These are phyloP conservation scores for Amphichorda felina DNA, from an alignment of 2,329 filamentous ascomycete species.

Conservation along the genomic window DNA sequence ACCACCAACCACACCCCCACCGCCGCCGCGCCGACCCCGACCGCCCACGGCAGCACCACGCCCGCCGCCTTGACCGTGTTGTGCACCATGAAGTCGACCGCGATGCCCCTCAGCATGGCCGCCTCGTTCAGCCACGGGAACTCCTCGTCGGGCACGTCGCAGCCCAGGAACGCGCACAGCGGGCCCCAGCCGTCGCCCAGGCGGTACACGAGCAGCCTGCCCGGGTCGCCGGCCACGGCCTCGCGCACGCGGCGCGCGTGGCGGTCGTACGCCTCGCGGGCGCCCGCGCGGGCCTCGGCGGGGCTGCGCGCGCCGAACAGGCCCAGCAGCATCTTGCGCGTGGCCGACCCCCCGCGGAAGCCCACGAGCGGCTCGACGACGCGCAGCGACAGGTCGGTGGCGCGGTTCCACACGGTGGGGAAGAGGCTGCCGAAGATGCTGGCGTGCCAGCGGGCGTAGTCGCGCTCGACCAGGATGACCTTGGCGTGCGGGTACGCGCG, in stretches of 20 bases:
- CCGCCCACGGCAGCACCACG: constrained; percentile 1
- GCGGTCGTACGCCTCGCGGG: constrained; percentile 12
- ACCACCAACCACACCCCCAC: not conserved
- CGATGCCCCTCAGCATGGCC: constrained; percentile 4
- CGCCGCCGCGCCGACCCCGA: not conserved
- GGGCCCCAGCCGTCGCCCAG: constrained; percentile 22
- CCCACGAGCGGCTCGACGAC: constrained; percentile 18
- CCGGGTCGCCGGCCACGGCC: constrained; percentile 11
- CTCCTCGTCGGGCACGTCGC: constrained; percentile 14
- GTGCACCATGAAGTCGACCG: not conserved
- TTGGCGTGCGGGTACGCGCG: constrained; percentile 19
- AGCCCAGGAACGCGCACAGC: constrained; percentile 22
- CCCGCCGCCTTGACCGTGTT: constrained; percentile 1
- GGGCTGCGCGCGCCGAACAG: constrained; percentile 11
- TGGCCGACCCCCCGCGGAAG: constrained; percentile 10
- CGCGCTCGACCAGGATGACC: constrained; percentile 17
- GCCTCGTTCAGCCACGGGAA: constrained; percentile 18
- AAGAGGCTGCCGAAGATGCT: constrained; percentile 18
- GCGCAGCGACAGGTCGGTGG: constrained; percentile 7
- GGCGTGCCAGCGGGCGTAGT: constrained; percentile 17
- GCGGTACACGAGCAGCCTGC: constrained; percentile 14
- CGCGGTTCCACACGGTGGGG: constrained; percentile 10
- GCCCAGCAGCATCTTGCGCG: constrained; percentile 15
- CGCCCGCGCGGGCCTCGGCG: constrained; percentile 10
- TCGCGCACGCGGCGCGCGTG: constrained; percentile 16